These are phyloP conservation scores for Ambrosia trifida DNA, from an alignment of 129 eudicot genomes.

Conservation along the genomic window DNA sequence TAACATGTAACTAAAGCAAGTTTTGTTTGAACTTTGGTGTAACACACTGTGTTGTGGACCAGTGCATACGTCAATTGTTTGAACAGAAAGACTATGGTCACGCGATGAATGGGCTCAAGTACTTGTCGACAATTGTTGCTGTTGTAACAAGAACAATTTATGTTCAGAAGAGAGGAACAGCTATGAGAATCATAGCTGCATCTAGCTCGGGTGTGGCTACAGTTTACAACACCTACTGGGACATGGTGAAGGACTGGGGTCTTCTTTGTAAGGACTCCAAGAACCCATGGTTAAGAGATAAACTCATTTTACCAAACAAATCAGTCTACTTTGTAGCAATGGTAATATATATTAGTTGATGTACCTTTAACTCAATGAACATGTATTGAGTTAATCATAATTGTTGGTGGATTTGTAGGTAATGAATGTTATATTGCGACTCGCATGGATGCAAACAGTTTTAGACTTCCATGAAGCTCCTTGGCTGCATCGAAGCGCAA, in stretches of 20 bases:
- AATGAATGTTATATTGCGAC: constrained; percentile 37
- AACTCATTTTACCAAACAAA: constrained; percentile 34
- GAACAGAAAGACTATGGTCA: constrained; percentile 36
- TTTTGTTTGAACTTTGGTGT: background rate
- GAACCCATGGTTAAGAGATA: constrained; percentile 48
- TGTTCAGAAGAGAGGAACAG: constrained; percentile 28
- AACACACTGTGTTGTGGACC: background rate
- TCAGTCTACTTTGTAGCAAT: constrained; percentile 39
- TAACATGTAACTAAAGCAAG: background rate
- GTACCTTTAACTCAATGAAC: background rate
- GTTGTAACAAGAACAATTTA: constrained; percentile 42
- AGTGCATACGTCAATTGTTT: constrained; percentile 38
- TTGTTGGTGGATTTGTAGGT: constrained; percentile 24
- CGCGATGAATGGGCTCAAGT: constrained; percentile 40
- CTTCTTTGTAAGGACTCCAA: constrained; percentile 36
- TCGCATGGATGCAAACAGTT: constrained; percentile 48
- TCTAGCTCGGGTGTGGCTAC: constrained; percentile 38
- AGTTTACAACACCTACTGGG: constrained; percentile 37
- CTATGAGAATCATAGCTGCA: constrained; percentile 37
- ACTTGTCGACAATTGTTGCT: constrained; percentile 44
- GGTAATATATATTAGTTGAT: constrained; percentile 21
- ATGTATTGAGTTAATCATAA: background rate
- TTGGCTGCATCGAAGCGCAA: constrained; percentile 24
- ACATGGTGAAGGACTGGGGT: constrained; percentile 45
- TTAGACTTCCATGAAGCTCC: constrained; percentile 36